Percentiles rank a stretch among this genome's conserved stretches.
These are phyloP conservation scores for Cyanidium caldarium DNA, from an alignment of 23 red algal genomes.

Conservation along the genomic window DNA sequence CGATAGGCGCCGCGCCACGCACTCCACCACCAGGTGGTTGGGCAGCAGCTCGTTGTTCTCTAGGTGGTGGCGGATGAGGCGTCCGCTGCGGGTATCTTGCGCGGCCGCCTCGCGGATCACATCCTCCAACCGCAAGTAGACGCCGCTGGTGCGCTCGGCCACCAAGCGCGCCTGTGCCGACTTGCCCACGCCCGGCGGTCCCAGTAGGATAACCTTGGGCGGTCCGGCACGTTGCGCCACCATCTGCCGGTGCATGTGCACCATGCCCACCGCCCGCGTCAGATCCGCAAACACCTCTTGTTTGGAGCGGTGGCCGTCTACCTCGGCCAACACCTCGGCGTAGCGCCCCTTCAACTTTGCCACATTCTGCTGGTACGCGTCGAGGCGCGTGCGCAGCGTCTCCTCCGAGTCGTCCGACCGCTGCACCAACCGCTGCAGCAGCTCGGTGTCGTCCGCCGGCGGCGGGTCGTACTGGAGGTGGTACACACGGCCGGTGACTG, in stretches of 20 bases:
- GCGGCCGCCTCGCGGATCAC: conserved; percentile 23
- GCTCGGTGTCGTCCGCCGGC: conserved; percentile 18
- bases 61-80: neutral
- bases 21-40: conserved; percentile 30
- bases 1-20: conserved; percentile 4
- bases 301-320: conserved; percentile 64
- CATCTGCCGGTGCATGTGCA: neutral
- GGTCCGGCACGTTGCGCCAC: neutral
- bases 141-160: conserved; percentile 41
- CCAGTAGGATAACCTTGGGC: neutral
- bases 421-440: conserved; percentile 31
- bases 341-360: conserved; percentile 56
- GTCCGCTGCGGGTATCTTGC: neutral
- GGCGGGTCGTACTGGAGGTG: conserved; percentile 79
- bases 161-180: neutral
- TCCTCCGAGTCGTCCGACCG: conserved; percentile 85
- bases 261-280: conserved; percentile 25
- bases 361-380: conserved; percentile 54
- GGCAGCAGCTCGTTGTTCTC: conserved; percentile 12
- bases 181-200: neutral
- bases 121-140: conserved; percentile 21
- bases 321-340: conserved; percentile 17
- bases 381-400: conserved; percentile 42
- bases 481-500: conserved; percentile 79
- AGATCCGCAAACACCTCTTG: conserved; percentile 52